phyloP scores from a whole-genome alignment of 805 yeast genomes.

The Candida schatavii region DNA sequence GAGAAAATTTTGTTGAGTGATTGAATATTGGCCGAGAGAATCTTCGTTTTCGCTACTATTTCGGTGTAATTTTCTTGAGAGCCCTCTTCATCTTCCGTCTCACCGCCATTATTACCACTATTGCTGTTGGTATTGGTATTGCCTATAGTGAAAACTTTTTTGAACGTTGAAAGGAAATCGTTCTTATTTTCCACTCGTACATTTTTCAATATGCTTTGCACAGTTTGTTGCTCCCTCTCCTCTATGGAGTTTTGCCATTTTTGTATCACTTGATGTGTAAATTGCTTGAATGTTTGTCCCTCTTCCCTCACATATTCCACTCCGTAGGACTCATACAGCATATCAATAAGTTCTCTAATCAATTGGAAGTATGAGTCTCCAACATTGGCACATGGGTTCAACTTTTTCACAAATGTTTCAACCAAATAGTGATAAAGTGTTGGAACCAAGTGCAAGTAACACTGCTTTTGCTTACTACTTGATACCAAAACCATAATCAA shows the following conservation, averaged over 20 bases:
- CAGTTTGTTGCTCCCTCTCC: conserved; percentile 47
- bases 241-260: conserved; percentile 36
- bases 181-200: conserved; percentile 49
- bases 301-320: conserved; percentile 41
- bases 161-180: conserved; percentile 63
- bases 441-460: conserved; percentile 39
- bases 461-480: conserved; percentile 19
- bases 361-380: conserved; percentile 34
- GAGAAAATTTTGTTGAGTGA: conserved; percentile 75
- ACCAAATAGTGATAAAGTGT: conserved; percentile 31
- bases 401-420: conserved; percentile 20
- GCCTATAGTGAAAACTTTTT: conserved; percentile 52
- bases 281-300: conserved; percentile 22
- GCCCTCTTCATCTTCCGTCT: conserved; percentile 14
- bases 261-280: conserved; percentile 21
- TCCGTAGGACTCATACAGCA: conserved; percentile 38
- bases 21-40: conserved; percentile 70
- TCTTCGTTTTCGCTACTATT: conserved; percentile 76
- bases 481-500: conserved; percentile 25
- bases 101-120: conserved; percentile 2
- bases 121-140: no score
- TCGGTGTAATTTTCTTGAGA: conserved; percentile 48
- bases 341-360: conserved; percentile 37
- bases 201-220: conserved; percentile 45
- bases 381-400: conserved; percentile 30